A percentile compares a stretch with the other conserved stretches of the same genome.
Evolutionary conservation across 176 grass and related monocot species (phyloP).

Genomic region (Aegilops tauschii): DNA sequence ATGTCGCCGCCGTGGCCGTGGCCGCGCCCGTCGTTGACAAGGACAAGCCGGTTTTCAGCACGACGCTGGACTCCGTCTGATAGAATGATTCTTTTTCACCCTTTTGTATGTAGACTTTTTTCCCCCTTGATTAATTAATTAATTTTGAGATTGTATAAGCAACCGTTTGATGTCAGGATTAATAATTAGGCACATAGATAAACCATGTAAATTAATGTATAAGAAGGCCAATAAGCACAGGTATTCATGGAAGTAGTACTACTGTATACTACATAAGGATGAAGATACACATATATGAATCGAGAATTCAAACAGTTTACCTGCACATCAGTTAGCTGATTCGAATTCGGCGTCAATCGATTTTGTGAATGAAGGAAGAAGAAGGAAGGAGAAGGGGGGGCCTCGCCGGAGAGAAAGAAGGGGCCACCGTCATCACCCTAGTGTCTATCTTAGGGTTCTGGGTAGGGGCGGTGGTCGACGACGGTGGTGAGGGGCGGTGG

Average conservation of each 20-base stretch:
- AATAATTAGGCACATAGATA: conserved; percentile 27
- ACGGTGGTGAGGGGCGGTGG: no score
- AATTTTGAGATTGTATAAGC: conserved; percentile 22
- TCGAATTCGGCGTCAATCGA: no score
- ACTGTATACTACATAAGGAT: no score
- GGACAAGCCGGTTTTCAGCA: conserved; percentile 89
- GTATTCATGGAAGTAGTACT: not conserved
- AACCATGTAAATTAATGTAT: not conserved
- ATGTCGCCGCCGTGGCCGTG: not conserved
- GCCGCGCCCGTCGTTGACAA: conserved; percentile 43
- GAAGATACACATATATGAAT: no score
- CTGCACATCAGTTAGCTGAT: no score
- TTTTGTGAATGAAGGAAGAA: not conserved
- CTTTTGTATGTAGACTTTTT: conserved; percentile 43
- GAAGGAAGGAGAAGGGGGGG: no score
- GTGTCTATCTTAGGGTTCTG: no score
- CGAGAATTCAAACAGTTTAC: no score
- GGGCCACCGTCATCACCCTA: no score
- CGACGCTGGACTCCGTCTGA: conserved; percentile 51
- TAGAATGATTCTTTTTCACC: not conserved
- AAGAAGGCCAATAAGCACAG: conserved; percentile 20
- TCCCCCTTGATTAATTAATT: not conserved
- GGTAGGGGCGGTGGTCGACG: no score
- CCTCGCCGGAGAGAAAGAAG: no score
- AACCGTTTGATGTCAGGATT: not conserved